Evolutionary conservation across 768 basidiomycete genomes (phyloP).

Genomic region (Cyclocybe aegerita): DNA sequence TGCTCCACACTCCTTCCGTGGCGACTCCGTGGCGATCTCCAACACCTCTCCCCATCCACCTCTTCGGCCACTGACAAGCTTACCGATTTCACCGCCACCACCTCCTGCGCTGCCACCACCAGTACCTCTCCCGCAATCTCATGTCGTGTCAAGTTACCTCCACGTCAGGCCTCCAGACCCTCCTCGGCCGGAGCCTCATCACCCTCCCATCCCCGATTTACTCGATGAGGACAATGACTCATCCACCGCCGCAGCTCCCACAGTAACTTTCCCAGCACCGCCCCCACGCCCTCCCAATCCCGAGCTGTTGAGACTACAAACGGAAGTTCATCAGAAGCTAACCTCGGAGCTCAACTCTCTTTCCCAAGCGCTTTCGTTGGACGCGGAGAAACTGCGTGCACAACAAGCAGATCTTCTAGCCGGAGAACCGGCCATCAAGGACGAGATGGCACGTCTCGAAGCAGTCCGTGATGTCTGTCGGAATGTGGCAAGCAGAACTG

Average conservation of each 20-base stretch:
- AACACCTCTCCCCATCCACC: slow-evolving; percentile 8
- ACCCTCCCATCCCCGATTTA: slow-evolving; percentile 47
- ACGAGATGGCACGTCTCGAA: slow-evolving; percentile 93
- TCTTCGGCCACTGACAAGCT: slow-evolving; percentile 9
- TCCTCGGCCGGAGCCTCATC: slow-evolving; percentile 12
- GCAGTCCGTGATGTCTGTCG: slow-evolving; percentile 92
- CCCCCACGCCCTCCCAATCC: slow-evolving; percentile 88
- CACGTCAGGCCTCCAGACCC: slow-evolving; percentile 8
- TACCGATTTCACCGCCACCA: slow-evolving; percentile 17
- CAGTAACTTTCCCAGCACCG: slow-evolving; percentile 17
- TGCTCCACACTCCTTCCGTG: slow-evolving; percentile 1
- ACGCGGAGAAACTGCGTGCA: slow-evolving; percentile 74
- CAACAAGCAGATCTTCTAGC: slow-evolving; percentile 83
- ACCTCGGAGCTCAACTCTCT: slow-evolving; percentile 71
- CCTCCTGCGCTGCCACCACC: slow-evolving; percentile 12
- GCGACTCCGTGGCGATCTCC: slow-evolving; percentile 2
- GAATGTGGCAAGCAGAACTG: slow-evolving; percentile 69
- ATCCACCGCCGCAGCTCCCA: slow-evolving; percentile 9
- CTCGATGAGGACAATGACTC: slow-evolving; percentile 59
- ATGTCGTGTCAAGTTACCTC: slow-evolving; percentile 7
- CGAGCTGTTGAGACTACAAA: slow-evolving; percentile 80
- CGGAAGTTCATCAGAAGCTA: slow-evolving; percentile 74
- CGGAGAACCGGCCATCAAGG: slow-evolving; percentile 91
- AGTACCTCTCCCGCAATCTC: slow-evolving; percentile 15
- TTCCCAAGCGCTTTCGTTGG: slow-evolving; percentile 57